Evolutionary conservation across 768 basidiomycete species (phyloP), one percentile per base, ranked within the genome.

Genomic region (Macrolepiota fuliginosa): DNA sequence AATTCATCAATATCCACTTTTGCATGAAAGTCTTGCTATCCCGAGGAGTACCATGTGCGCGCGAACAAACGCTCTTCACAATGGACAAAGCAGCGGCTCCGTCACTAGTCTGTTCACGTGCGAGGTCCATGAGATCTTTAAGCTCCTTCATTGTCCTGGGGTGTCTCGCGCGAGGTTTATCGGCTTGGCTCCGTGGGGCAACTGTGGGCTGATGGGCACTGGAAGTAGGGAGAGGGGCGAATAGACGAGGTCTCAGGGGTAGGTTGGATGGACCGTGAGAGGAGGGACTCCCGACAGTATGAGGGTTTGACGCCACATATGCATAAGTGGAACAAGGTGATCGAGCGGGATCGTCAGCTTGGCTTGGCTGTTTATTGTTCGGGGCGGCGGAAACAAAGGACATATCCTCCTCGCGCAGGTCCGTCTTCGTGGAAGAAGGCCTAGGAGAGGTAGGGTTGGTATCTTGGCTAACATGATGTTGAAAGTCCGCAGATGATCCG

Each of bases 1-100:
- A 81, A 63, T 77, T 79, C 2, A 72, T 69, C 12, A 81, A 65
- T 11, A 81, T 66, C 54, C 72, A 78, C 54, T 73, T 72, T 55
- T 81, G 80, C n/a, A 78, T 66, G 11, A 79, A 76, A 1, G 77
- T 79, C 65, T 81, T 81, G 45, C 71, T 70, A 17, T 80, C 80
- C 63, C 76, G 73, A 12, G 76, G 75, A 0, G 79, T 80, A 54
- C 65, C 67, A 55, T 81, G 80, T 11, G 80, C 80, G 37, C 79
- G 77, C 0, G 78, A 74, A 65, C 80, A 81, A 42, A 81, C 64
- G 54, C 74, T 73, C 68, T 81, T 81, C 64, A 81, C 74, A 63
- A 72, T 77, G 37, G 71, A 68, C 55, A 81, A 70, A 35, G 74
- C 74, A 45, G 71, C 75, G n/a, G 10, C 24, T 12, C 58, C 58